Percentiles rank a stretch among this genome's conserved stretches.
Evolutionary conservation across 192 early-diverging fungal species (phyloP).

Genomic region (Diversispora epigaea): DNA sequence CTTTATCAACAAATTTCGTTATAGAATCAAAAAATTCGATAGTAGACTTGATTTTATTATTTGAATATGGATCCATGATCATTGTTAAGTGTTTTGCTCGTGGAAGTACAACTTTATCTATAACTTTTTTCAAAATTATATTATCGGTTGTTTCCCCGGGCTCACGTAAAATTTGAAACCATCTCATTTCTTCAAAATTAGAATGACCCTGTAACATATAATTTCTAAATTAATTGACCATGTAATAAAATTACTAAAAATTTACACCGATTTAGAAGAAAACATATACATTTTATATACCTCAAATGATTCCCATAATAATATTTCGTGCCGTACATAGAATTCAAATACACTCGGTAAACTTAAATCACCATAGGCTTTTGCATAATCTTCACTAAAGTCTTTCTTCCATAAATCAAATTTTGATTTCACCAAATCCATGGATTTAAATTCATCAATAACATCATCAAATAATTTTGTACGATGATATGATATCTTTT

Average conservation of each 20-base stretch:
- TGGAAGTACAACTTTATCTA: slow-evolving; percentile 24
- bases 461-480: slow-evolving; percentile 47
- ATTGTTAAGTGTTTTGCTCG: background rate
- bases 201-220: background rate
- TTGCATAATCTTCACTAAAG: slow-evolving; percentile 53
- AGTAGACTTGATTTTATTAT: background rate
- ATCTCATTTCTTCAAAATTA: background rate
- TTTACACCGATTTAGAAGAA: no score
- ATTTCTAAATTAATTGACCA: background rate
- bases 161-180: slow-evolving; percentile 16
- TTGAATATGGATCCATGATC: slow-evolving; percentile 15
- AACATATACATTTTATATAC: slow-evolving; percentile 29
- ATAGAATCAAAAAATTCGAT: background rate
- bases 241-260: background rate
- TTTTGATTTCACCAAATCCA: slow-evolving; percentile 45
- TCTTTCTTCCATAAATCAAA: slow-evolving; percentile 56
- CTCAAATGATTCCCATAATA: slow-evolving; percentile 53
- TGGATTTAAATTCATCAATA: slow-evolving; percentile 44
- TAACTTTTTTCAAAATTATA: slow-evolving; percentile 9
- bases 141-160: slow-evolving; percentile 2
- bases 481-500: slow-evolving; percentile 37
- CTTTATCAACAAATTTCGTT: background rate
- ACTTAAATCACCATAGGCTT: slow-evolving; percentile 56
- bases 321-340: slow-evolving; percentile 52
- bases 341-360: slow-evolving; percentile 59